These are phyloP conservation scores for Candida bentonensis DNA, from an alignment of 805 yeast genomes.

Conservation along the genomic window DNA sequence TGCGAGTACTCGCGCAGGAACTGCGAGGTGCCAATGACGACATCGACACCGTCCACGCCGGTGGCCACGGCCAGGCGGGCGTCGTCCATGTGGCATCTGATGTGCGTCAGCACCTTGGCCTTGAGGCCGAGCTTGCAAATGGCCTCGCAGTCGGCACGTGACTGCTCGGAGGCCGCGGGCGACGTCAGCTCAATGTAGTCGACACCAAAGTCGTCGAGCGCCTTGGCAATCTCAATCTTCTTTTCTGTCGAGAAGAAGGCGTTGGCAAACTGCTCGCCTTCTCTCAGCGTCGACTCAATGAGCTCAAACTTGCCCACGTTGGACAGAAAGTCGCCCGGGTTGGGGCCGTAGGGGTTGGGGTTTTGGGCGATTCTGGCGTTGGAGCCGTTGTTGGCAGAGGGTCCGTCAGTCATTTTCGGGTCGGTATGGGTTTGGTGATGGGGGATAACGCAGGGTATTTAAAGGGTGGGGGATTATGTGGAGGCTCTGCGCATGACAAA, in stretches of 20 bases:
- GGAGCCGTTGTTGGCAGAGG: constrained; percentile 8
- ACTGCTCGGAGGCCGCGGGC: constrained; percentile 95
- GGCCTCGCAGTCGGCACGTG: constrained; percentile 89
- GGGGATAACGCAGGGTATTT: not conserved
- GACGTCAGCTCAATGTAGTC: constrained; percentile 96
- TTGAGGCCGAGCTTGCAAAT: constrained; percentile 93
- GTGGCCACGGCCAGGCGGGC: constrained; percentile 95
- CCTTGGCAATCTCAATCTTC: constrained; percentile 94
- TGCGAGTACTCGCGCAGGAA: constrained; percentile 89
- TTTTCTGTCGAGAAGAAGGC: constrained; percentile 90
- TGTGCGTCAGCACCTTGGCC: constrained; percentile 91
- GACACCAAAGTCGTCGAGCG: constrained; percentile 93
- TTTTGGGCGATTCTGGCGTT: constrained; percentile 6
- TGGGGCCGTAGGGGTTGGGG: constrained; percentile 83
- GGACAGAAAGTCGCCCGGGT: constrained; percentile 83
- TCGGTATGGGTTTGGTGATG: not conserved
- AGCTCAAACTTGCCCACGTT: constrained; percentile 81
- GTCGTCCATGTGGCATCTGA: constrained; percentile 98
- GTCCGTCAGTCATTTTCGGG: constrained; percentile 5
- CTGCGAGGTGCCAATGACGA: constrained; percentile 93
- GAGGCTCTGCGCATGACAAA: not conserved
- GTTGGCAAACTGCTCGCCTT: constrained; percentile 97
- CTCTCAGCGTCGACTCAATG: constrained; percentile 91
- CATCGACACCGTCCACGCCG: constrained; percentile 98
- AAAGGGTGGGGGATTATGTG: not conserved